Evolutionary conservation across 2,329 filamentous ascomycete species (phyloP).

Genomic region (Pestalotiopsis sp.): DNA sequence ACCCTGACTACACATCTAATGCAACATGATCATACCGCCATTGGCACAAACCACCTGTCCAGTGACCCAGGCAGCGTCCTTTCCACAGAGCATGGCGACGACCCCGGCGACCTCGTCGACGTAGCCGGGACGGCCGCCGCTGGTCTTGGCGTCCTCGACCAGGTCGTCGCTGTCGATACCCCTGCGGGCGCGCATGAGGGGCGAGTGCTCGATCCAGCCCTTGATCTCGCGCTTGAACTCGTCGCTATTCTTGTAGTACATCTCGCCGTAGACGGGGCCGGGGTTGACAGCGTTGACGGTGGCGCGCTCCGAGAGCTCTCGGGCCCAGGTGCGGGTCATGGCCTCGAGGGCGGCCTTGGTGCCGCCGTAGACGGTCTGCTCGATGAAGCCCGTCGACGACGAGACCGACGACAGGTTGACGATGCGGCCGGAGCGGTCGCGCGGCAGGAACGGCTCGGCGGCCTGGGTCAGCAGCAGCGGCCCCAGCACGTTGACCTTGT

Average conservation of each 20-base stretch:
- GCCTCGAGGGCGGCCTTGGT: slow-evolving; percentile 61
- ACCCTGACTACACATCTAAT: neutral
- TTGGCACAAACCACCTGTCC: slow-evolving; percentile 81
- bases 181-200: slow-evolving; percentile 61
- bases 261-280: slow-evolving; percentile 54
- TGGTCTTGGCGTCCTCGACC: slow-evolving; percentile 58
- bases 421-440: slow-evolving; percentile 62
- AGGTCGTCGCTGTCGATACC: slow-evolving; percentile 64
- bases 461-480: slow-evolving; percentile 79
- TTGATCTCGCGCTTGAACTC: slow-evolving; percentile 44
- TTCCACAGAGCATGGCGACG: slow-evolving; percentile 73
- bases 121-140: slow-evolving; percentile 63
- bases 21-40: slow-evolving; percentile 51
- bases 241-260: slow-evolving; percentile 47
- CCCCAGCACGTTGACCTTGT: slow-evolving; percentile 80
- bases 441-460: slow-evolving; percentile 67
- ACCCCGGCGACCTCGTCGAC: slow-evolving; percentile 73
- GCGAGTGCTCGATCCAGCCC: slow-evolving; percentile 53
- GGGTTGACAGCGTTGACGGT: slow-evolving; percentile 62
- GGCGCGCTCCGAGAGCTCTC: slow-evolving; percentile 53
- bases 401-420: slow-evolving; percentile 59
- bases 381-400: slow-evolving; percentile 53
- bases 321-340: slow-evolving; percentile 61
- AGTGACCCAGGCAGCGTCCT: slow-evolving; percentile 76
- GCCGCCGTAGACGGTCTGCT: slow-evolving; percentile 59